Evolutionary conservation across 768 basidiomycete genomes (phyloP).

Genomic region (Leucosporidium creatinivorum): DNA sequence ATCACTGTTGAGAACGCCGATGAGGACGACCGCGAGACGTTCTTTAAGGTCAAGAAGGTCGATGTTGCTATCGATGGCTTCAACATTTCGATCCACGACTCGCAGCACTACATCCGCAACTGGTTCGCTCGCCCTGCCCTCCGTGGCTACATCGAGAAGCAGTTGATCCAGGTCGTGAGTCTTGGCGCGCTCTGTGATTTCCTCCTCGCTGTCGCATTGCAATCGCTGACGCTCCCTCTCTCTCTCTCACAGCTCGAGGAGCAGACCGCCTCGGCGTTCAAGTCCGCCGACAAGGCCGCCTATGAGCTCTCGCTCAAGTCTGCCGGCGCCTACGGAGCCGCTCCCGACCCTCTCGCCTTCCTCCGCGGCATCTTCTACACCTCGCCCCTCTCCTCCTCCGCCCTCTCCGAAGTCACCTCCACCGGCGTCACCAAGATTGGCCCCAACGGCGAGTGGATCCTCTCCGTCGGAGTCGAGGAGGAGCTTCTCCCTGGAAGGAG

Average conservation of each 20-base stretch:
- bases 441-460: constrained; percentile 42
- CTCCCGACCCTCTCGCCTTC: constrained; percentile 29
- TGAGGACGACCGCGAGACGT: constrained; percentile 43
- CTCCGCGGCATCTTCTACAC: constrained; percentile 25
- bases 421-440: constrained; percentile 45
- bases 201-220: no score
- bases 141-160: constrained; percentile 14
- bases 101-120: constrained; percentile 18
- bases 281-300: constrained; percentile 39
- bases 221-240: neutral
- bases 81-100: constrained; percentile 13
- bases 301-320: constrained; percentile 37
- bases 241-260: constrained; percentile 18
- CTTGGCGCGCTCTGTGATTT: no score
- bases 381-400: neutral
- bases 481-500: constrained; percentile 32
- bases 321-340: constrained; percentile 19
- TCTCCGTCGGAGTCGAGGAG: constrained; percentile 45
- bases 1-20: constrained; percentile 45
- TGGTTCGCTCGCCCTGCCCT: constrained; percentile 21
- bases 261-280: constrained; percentile 20
- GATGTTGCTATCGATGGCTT: constrained; percentile 24
- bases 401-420: constrained; percentile 10
- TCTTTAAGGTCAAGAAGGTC: constrained; percentile 44
- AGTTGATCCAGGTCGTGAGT: constrained; percentile 25